phyloP scores from a whole-genome alignment of 1,284 basidiomycete species.

The Agaricales sp. region DNA sequence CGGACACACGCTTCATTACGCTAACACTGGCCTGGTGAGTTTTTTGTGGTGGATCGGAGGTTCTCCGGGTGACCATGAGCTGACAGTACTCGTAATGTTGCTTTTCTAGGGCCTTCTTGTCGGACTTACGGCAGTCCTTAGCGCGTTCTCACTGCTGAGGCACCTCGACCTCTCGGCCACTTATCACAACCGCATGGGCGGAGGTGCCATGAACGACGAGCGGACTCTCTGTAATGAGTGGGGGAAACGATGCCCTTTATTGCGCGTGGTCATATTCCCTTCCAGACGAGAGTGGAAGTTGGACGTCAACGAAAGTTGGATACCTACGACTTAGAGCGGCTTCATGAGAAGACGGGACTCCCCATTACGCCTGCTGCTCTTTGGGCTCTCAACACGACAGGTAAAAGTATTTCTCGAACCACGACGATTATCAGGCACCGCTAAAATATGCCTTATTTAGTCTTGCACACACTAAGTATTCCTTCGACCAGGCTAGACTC shows the following conservation, averaged over 20 bases:
- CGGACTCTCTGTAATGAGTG: conserved; percentile 40
- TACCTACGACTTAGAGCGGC: too few relatives aligned
- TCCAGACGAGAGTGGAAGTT: conserved; percentile 36
- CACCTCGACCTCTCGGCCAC: conserved; percentile 50
- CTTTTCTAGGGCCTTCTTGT: conserved; percentile 8
- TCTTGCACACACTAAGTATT: too few relatives aligned
- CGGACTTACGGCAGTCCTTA: conserved; percentile 14
- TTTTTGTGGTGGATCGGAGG: conserved; percentile 1
- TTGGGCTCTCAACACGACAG: too few relatives aligned
- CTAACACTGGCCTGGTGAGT: conserved; percentile 57
- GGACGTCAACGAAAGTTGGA: conserved; percentile 18
- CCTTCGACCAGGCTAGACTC: too few relatives aligned
- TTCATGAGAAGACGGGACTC: too few relatives aligned
- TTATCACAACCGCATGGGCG: conserved; percentile 29
- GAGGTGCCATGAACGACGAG: conserved; percentile 39
- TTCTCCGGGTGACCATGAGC: too few relatives aligned
- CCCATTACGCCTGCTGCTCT: too few relatives aligned
- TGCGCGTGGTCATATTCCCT: conserved; percentile 45
- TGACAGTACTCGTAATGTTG: conserved; percentile 1
- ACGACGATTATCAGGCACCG: too few relatives aligned
- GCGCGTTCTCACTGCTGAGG: conserved; percentile 22
- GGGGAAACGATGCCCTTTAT: conserved; percentile 40
- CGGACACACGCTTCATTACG: conserved; percentile 52
- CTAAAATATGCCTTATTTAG: too few relatives aligned
- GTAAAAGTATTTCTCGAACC: too few relatives aligned